Percentiles rank a stretch among this genome's conserved stretches.
Conservation (phyloP, 108 stramenopile genomes). For the Asterionellopsis glacialis region DNA sequence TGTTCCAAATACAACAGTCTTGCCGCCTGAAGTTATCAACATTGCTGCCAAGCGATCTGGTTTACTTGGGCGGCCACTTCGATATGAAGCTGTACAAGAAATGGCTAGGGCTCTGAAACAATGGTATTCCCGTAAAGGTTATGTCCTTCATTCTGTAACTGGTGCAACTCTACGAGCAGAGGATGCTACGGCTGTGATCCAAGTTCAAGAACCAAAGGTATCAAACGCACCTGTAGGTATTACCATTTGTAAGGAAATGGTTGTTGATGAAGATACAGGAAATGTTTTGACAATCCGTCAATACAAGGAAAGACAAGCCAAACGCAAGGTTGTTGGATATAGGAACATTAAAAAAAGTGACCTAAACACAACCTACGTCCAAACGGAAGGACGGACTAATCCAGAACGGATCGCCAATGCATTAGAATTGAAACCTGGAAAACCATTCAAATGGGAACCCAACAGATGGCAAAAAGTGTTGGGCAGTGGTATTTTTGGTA, state of each 20-base stretch:
- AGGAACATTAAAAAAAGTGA: slow-evolving; percentile 16
- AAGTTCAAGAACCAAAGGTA: slow-evolving; percentile 36
- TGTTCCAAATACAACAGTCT: slow-evolving; percentile 54
- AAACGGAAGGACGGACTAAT: slow-evolving; percentile 53
- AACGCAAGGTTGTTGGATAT: slow-evolving; percentile 12
- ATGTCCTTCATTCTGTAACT: slow-evolving; percentile 70
- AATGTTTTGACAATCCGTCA: slow-evolving; percentile 38
- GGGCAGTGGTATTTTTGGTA: slow-evolving; percentile 51
- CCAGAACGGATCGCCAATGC: slow-evolving; percentile 56
- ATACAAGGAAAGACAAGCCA: slow-evolving; percentile 23
- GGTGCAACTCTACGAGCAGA: slow-evolving; percentile 59
- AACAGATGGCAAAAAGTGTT: slow-evolving; percentile 37
- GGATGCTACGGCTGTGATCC: slow-evolving; percentile 34
- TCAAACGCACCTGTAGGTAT: slow-evolving; percentile 48
- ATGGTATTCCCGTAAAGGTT: slow-evolving; percentile 70
- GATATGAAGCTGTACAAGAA: slow-evolving; percentile 53
- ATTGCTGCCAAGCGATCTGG: slow-evolving; percentile 56
- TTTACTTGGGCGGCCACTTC: slow-evolving; percentile 55
- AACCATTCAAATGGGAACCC: slow-evolving; percentile 55
- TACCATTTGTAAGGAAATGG: slow-evolving; percentile 62
- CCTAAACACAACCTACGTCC: slow-evolving; percentile 52
- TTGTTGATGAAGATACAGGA: slow-evolving; percentile 42
- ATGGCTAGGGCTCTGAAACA: slow-evolving; percentile 51
- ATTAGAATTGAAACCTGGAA: slow-evolving; percentile 46
- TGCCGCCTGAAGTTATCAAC: slow-evolving; percentile 57